Evolutionary conservation across 2,329 filamentous ascomycete genomes (phyloP), one percentile per base, ranked within the genome.

Genomic region (Monosporascus sp.): DNA sequence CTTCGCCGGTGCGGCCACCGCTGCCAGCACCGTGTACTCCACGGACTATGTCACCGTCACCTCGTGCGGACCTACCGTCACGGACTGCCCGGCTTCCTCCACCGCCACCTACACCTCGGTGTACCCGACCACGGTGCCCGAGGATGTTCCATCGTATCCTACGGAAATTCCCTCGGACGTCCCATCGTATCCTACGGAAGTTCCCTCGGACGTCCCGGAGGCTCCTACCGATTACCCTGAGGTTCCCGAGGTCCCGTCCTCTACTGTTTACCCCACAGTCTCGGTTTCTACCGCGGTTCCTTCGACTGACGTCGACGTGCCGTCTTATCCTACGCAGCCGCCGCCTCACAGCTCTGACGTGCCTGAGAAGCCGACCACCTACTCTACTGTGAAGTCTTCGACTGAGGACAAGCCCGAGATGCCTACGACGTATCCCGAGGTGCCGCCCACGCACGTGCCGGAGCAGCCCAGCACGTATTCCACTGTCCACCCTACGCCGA

Each of bases 11-110:
- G 74, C 72, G 65, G 74, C 68, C 60, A 62, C 73, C 62, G 68
- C 68, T 59, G 64, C 67, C 61, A 69, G 65, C 63, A 76, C 80
- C 65, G 72, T 83, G 72, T 82, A 80, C 77, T 71, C 73, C 66
- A 83, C 79, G 60, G 75, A 82, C 66, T 74, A 78, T 66, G 73
- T 81, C 61, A 84, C 82, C 72, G 73, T 84, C 75, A 84, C 80
- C 70, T 82, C 79, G 50, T 85, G 82, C 76, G 76, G 71, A 54
- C 73, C 81, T 48, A 75, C 76, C 56, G 81, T 86, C 65, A 78
- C 80, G 69, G 65, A 86, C 81, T 88, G 85, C 79, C 80, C 78
- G 52, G 74, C 70, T 56, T 60, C 65, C 60, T 70, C 67, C 49
- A 66, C 64, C 59, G 65, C 69, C 54, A 75, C 70, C 62, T 70